Percentiles rank a stretch among this genome's conserved stretches.
phyloP scores from a whole-genome alignment of 1,284 basidiomycete genomes.

The Mixia osmundae region DNA sequence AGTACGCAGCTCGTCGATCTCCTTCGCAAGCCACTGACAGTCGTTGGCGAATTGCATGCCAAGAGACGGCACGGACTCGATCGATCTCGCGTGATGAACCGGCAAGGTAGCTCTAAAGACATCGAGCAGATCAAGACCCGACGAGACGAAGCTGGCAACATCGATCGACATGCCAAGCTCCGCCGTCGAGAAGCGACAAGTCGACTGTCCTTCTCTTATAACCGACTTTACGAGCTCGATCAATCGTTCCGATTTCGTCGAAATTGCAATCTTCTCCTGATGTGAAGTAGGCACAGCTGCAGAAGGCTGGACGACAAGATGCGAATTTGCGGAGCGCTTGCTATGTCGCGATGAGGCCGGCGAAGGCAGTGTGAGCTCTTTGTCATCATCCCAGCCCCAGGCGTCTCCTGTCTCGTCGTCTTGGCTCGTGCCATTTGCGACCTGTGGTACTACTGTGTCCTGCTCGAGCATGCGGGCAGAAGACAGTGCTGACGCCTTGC shows the following conservation, averaged over 20 bases:
- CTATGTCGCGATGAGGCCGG: neutral
- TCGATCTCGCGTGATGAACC: constrained; percentile 33
- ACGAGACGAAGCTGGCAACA: constrained; percentile 9
- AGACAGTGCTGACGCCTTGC: no score
- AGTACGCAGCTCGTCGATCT: constrained; percentile 9
- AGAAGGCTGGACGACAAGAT: no score
- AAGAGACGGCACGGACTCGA: constrained; percentile 33
- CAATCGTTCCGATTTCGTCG: neutral
- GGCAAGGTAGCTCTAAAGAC: constrained; percentile 61
- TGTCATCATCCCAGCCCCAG: constrained; percentile 1
- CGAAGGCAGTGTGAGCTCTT: neutral
- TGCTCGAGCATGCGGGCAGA: no score
- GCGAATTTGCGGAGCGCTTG: no score
- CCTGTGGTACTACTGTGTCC: neutral
- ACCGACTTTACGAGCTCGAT: neutral
- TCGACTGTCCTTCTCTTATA: constrained; percentile 1
- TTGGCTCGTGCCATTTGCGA: neutral
- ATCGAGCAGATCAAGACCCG: constrained; percentile 45
- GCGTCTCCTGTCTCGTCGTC: neutral
- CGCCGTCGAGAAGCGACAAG: neutral
- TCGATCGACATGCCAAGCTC: constrained; percentile 11
- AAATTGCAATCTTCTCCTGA: constrained; percentile 1
- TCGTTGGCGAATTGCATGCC: constrained; percentile 72
- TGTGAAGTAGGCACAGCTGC: no score
- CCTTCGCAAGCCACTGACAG: constrained; percentile 36